Percentiles rank a stretch among this genome's conserved stretches.
Conservation (phyloP, 2,329 filamentous ascomycete genomes). For the Thermothelomyces thermophilus region DNA sequence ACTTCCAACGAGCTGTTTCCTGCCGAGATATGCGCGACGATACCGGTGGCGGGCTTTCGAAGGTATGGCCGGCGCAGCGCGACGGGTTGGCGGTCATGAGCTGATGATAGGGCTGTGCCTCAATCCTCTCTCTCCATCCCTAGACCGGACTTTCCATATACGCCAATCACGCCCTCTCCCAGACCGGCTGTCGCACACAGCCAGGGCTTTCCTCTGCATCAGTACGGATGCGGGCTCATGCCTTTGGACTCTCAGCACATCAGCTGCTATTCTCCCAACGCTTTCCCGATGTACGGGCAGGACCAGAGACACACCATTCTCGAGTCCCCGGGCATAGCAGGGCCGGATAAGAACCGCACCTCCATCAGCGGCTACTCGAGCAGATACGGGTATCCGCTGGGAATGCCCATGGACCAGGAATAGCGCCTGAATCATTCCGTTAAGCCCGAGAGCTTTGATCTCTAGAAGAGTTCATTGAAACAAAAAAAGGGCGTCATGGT, state of each 20-base stretch:
- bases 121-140: conserved; percentile 4
- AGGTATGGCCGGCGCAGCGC: conserved; percentile 1
- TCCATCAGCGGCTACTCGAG: conserved; percentile 1
- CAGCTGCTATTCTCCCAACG: conserved; percentile 6
- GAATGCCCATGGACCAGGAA: background rate
- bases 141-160: conserved; percentile 6
- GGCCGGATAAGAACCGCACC: background rate
- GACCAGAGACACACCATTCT: background rate
- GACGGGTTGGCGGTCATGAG: background rate
- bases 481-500: background rate
- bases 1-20: background rate
- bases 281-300: conserved; percentile 3
- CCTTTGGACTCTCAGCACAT: background rate
- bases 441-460: background rate
- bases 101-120: background rate
- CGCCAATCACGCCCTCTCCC: conserved; percentile 1
- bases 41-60: background rate
- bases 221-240: conserved; percentile 2
- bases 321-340: background rate
- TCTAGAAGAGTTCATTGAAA: background rate
- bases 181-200: background rate
- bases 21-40: background rate
- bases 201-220: background rate
- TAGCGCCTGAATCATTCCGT: background rate
- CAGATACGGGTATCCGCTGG: conserved; percentile 5